Evolutionary conservation across 2,329 filamentous ascomycete genomes (phyloP).

Genomic region (Conoideocrella luteorostrata): DNA sequence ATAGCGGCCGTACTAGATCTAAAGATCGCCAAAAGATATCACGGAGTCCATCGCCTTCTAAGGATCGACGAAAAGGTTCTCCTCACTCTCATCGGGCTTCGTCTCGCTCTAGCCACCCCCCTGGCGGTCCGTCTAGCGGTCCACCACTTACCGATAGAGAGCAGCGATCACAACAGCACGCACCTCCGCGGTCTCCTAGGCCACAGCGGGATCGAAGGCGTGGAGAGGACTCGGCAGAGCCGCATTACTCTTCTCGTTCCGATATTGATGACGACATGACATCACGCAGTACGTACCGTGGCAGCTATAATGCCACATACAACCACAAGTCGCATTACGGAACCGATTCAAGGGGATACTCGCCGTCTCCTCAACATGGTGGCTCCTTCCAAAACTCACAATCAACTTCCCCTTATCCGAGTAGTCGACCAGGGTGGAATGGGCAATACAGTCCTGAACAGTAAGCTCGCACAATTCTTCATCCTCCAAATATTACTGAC

Average conservation of each 20-base stretch:
- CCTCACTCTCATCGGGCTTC: slow-evolving; percentile 11
- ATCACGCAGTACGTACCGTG: slow-evolving; percentile 35
- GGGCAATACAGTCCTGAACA: slow-evolving; percentile 33
- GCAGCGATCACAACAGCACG: slow-evolving; percentile 2
- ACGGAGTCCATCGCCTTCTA: slow-evolving; percentile 10
- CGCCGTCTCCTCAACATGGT: slow-evolving; percentile 36
- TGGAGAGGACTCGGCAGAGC: slow-evolving; percentile 22
- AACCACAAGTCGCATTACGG: slow-evolving; percentile 29
- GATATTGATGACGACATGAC: slow-evolving; percentile 46
- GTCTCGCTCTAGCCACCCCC: slow-evolving; percentile 17
- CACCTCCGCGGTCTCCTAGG: slow-evolving; percentile 21
- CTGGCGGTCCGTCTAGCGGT: slow-evolving; percentile 12
- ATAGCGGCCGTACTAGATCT: slow-evolving; percentile 4
- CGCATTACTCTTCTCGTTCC: slow-evolving; percentile 38
- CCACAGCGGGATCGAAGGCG: slow-evolving; percentile 20
- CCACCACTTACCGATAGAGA: not conserved
- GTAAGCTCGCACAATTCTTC: slow-evolving; percentile 25
- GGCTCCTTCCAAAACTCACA: slow-evolving; percentile 41
- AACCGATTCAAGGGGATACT: slow-evolving; percentile 30
- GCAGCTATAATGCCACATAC: slow-evolving; percentile 34
- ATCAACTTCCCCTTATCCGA: slow-evolving; percentile 35
- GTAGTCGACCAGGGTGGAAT: slow-evolving; percentile 32
- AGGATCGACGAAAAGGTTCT: slow-evolving; percentile 6
- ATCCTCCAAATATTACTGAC: slow-evolving; percentile 7
- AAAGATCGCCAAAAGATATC: slow-evolving; percentile 8